Evolutionary conservation across 768 basidiomycete species (phyloP).

Genomic region (Krasilnikovozyma curviuscula): DNA sequence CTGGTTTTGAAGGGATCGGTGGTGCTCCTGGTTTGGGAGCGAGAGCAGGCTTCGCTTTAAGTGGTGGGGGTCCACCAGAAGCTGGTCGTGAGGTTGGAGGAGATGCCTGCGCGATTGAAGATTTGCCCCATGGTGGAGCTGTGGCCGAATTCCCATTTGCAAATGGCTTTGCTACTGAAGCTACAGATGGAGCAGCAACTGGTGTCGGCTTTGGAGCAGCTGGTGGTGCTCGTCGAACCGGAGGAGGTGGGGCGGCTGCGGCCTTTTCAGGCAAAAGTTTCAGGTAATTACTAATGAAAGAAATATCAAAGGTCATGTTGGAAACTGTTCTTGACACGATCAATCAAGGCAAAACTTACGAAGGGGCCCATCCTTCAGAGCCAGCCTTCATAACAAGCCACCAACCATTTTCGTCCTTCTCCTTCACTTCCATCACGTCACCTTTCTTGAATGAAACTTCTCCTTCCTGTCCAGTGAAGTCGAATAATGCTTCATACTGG

Average conservation of each 20-base stretch:
- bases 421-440: conserved; percentile 72
- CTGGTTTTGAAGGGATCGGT: conserved; percentile 30
- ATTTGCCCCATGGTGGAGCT: conserved; percentile 25
- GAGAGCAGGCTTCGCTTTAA: conserved; percentile 31
- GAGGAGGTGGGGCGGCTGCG: conserved; percentile 47
- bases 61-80: conserved; percentile 28
- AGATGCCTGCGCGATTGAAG: conserved; percentile 20
- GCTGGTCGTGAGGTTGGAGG: conserved; percentile 19
- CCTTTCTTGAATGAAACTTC: conserved; percentile 81
- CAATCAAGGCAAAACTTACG: conserved; percentile 21
- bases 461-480: conserved; percentile 76
- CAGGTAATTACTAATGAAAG: conserved; percentile 43
- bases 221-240: conserved; percentile 31
- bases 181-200: conserved; percentile 9
- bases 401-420: conserved; percentile 93
- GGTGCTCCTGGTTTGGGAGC: conserved; percentile 30
- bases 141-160: conserved; percentile 63
- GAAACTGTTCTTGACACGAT: background rate
- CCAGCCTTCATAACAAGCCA: conserved; percentile 79
- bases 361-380: conserved; percentile 83
- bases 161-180: conserved; percentile 45
- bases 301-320: background rate
- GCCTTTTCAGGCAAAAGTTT: conserved; percentile 55
- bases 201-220: conserved; percentile 22
- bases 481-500: conserved; percentile 69